phyloP scores from a whole-genome alignment of 1,284 basidiomycete species.

The Fomes fomentarius region DNA sequence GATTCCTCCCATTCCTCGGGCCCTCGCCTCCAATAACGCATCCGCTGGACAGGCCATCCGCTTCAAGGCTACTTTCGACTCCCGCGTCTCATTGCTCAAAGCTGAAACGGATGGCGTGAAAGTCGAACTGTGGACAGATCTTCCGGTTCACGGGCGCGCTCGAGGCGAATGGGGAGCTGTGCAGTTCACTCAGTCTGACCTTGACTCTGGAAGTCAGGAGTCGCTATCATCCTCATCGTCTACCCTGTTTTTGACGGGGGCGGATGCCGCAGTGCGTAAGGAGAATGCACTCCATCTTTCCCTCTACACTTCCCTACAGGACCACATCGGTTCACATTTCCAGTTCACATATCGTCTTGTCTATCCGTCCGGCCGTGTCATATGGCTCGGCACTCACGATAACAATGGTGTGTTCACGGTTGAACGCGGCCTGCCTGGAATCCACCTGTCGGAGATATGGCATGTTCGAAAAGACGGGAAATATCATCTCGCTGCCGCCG shows the following conservation, averaged over 20 bases:
- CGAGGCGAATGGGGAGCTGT: conserved; percentile 31
- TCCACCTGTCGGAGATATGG: conserved; percentile 25
- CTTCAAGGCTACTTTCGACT: conserved; percentile 32
- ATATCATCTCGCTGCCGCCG: conserved; percentile 8
- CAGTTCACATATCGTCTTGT: conserved; percentile 37
- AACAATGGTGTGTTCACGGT: conserved; percentile 30
- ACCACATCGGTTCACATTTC: conserved; percentile 23
- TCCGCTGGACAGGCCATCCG: conserved; percentile 19
- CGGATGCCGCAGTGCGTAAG: background rate
- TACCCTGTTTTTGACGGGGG: too few species aligned
- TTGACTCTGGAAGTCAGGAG: background rate
- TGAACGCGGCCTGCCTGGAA: conserved; percentile 24
- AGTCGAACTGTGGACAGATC: conserved; percentile 36
- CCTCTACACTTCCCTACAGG: conserved; percentile 15
- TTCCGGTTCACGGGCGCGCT: conserved; percentile 25
- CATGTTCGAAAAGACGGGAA: conserved; percentile 18
- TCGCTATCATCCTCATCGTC: too few species aligned
- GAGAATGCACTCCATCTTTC: conserved; percentile 18
- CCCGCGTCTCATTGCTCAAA: conserved; percentile 26
- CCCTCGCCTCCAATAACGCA: conserved; percentile 14
- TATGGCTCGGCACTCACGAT: conserved; percentile 34
- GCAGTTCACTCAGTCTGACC: conserved; percentile 14
- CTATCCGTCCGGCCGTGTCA: conserved; percentile 29
- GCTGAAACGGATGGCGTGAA: conserved; percentile 25
- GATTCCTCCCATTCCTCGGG: conserved; percentile 16